phyloP scores from a whole-genome alignment of 1,284 basidiomycete species.

The Papiliotrema terrestris region DNA sequence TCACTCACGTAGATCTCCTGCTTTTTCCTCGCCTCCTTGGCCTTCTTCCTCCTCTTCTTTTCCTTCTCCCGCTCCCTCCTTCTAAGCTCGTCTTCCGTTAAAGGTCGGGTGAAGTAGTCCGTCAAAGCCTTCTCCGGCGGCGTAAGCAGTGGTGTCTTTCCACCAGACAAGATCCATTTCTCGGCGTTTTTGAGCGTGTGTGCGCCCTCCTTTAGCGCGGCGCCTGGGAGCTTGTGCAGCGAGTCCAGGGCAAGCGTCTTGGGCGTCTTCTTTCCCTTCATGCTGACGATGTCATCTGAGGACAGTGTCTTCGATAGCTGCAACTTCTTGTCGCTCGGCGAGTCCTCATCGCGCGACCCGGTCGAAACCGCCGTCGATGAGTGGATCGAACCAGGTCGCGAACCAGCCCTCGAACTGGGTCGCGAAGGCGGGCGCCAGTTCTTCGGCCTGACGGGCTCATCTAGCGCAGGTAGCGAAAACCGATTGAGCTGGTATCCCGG shows the following conservation, averaged over 20 bases:
- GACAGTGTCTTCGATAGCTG: constrained; percentile 23
- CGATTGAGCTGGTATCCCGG: constrained; percentile 66
- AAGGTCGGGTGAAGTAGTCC: constrained; percentile 43
- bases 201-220: constrained; percentile 32
- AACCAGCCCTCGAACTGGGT: constrained; percentile 17
- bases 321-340: constrained; percentile 1
- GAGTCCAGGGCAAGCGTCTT: constrained; percentile 29
- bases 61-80: constrained; percentile 56
- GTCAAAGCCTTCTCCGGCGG: constrained; percentile 30
- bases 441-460: constrained; percentile 13
- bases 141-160: constrained; percentile 31
- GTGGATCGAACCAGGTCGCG: constrained; percentile 28
- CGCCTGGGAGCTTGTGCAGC: constrained; percentile 17
- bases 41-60: constrained; percentile 50
- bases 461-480: constrained; percentile 43
- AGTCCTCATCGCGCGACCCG: constrained; percentile 18
- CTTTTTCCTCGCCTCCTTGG: constrained; percentile 63
- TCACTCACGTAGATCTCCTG: constrained; percentile 69
- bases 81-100: constrained; percentile 50
- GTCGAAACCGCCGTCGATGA: constrained; percentile 30
- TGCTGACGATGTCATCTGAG: constrained; percentile 11
- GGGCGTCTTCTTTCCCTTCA: constrained; percentile 10
- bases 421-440: constrained; percentile 26
- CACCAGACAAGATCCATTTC: constrained; percentile 36
- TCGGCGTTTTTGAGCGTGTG: constrained; percentile 35